Percentiles rank a stretch among this genome's conserved stretches.
Evolutionary conservation across 2,329 filamentous ascomycete genomes (phyloP).

Genomic region (Dothideomycetes sp.): DNA sequence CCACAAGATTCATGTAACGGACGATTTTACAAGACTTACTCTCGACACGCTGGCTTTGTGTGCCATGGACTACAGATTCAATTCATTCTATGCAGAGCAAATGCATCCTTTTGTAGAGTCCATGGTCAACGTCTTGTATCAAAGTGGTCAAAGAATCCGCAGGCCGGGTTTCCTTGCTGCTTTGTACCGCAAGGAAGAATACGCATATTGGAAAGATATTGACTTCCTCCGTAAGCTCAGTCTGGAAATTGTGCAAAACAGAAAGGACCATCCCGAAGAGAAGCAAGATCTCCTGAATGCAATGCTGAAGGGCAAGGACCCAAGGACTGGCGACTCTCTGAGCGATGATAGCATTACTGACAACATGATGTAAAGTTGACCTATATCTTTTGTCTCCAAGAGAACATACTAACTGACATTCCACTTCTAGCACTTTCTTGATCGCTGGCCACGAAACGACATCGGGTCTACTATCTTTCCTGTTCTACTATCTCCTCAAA

Average conservation of each 20-base stretch:
- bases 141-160: slow-evolving; percentile 43
- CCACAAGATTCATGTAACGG: slow-evolving; percentile 49
- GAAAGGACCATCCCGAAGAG: slow-evolving; percentile 43
- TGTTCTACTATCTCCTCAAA: slow-evolving; percentile 56
- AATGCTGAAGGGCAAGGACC: slow-evolving; percentile 60
- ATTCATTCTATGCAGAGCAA: slow-evolving; percentile 60
- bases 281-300: slow-evolving; percentile 60
- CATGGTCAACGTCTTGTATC: slow-evolving; percentile 55
- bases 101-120: slow-evolving; percentile 61
- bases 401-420: too few relatives aligned
- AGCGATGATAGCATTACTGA: slow-evolving; percentile 54
- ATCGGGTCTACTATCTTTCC: slow-evolving; percentile 56
- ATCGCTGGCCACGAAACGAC: slow-evolving; percentile 66
- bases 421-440: slow-evolving; percentile 62
- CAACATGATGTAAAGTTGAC: slow-evolving; percentile 46
- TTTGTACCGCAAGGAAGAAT: slow-evolving; percentile 35
- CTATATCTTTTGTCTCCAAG: slow-evolving; percentile 34
- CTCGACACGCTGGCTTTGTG: slow-evolving; percentile 65
- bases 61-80: slow-evolving; percentile 65
- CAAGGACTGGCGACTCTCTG: slow-evolving; percentile 57
- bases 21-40: slow-evolving; percentile 64
- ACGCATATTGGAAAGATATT: slow-evolving; percentile 48
- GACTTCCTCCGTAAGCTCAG: slow-evolving; percentile 46
- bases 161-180: slow-evolving; percentile 34
- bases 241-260: slow-evolving; percentile 50